Evolutionary conservation across 345 rosid species (phyloP).

Genomic region (Pistacia integerrima): DNA sequence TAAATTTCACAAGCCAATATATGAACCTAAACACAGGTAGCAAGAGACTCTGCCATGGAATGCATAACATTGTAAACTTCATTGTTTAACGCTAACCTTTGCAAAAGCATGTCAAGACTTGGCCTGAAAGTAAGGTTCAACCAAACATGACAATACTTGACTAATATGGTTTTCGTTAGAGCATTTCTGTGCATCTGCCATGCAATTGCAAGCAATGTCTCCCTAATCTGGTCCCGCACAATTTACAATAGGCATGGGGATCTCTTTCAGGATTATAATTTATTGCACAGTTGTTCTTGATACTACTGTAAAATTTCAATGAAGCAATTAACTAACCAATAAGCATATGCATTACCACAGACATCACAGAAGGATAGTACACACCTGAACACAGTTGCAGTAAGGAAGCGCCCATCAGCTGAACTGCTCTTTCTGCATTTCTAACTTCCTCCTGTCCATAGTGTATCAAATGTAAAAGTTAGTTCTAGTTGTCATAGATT

Average conservation of each 20-base stretch:
- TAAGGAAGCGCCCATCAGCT: slow-evolving; percentile 70
- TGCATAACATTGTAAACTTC: not conserved
- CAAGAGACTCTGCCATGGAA: not conserved
- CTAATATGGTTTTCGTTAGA: not conserved
- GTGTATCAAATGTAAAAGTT: slow-evolving; percentile 12
- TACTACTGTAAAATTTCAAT: not conserved
- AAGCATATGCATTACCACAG: not conserved
- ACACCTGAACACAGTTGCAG: slow-evolving; percentile 63
- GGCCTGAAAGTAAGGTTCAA: not conserved
- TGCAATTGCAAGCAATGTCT: not conserved
- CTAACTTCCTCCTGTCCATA: slow-evolving; percentile 62
- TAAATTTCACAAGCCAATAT: too few species aligned
- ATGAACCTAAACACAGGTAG: not conserved
- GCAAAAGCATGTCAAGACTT: not conserved
- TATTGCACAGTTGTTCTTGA: not conserved
- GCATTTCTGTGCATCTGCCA: not conserved
- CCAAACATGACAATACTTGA: not conserved
- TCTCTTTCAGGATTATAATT: not conserved
- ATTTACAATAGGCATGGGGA: too few species aligned
- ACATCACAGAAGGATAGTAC: not conserved
- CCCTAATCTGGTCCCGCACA: not conserved
- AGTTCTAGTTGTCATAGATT: not conserved
- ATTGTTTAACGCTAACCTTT: not conserved
- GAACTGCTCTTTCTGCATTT: slow-evolving; percentile 72
- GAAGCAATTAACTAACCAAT: not conserved